Base-by-base conservation (phyloP, 345 rosid species). In the Rhizophora apiculata region DNA sequence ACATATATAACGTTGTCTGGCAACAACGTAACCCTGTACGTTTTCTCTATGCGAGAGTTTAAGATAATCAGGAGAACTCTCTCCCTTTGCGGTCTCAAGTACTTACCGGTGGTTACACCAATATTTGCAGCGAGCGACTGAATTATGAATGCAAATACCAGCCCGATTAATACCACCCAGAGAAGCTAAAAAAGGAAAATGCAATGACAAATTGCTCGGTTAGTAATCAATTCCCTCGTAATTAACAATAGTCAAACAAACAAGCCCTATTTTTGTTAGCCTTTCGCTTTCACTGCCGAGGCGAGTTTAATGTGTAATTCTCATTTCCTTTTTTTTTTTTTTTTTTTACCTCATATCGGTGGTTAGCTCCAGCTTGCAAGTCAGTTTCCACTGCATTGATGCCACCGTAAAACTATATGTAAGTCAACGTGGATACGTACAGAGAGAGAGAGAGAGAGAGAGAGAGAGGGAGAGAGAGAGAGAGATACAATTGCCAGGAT, bases 81-180 rank as follows among this genome's bases (percentile, higher is more conserved):
- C 43, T 37, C 15, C 15, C 10, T 11, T 10, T 13, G 18, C 3
- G 49, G 49, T 43, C 18, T 43, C 2, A 34, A 9, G 37, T 43
- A 37, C 68, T 73, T 72, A 86, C 89, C 89, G 1, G 94, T 86
- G 83, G 79, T 82, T 2, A 85, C 94, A 31, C 94, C 95, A 26
- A 89, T 86, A 79, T 89, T 89, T 22, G 91, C 95, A 8, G 89
- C 85, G 0, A 85, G 87, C 3, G 91, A 87, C 55, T 89, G 96
- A 30, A 89, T 87, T 20, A 87, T 79, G 65, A 89, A 90, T 20
- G 89, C 92, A 51, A 87, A 89, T 18, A 84, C 58, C 65, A 87
- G 16, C 36, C 95, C 95, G 21, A 87, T 66, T 6, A 89, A 77
- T 29, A 87, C 61, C 55, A 87, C 82, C 95, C 95, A 89, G 15